These are phyloP conservation scores for Hypoxylon fragiforme DNA, from an alignment of 495 filamentous ascomycete genomes.

Conservation along the genomic window DNA sequence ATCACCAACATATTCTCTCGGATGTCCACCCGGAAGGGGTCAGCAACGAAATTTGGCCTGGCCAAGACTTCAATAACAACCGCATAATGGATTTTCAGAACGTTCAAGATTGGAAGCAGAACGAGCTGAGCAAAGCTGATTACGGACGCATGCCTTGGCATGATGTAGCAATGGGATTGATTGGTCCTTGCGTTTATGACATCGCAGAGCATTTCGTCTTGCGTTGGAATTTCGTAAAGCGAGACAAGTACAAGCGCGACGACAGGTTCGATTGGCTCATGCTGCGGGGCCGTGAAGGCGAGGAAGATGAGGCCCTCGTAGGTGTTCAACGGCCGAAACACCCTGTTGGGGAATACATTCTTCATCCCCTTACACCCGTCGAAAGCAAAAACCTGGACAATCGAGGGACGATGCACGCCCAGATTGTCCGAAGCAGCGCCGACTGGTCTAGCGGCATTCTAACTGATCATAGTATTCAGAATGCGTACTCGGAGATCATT, in stretches of 20 bases:
- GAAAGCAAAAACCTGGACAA: slow-evolving; percentile 50
- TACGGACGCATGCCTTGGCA: slow-evolving; percentile 98
- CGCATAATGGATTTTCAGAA: slow-evolving; percentile 94
- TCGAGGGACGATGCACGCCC: slow-evolving; percentile 74
- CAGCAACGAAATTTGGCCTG: slow-evolving; percentile 86
- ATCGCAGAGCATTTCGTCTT: slow-evolving; percentile 96
- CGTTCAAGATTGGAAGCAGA: slow-evolving; percentile 88
- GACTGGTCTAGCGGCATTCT: slow-evolving; percentile 97
- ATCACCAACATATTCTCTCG: slow-evolving; percentile 78
- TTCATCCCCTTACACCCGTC: slow-evolving; percentile 74
- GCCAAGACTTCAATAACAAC: slow-evolving; percentile 95
- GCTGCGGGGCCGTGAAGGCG: slow-evolving; percentile 75
- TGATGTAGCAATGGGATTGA: slow-evolving; percentile 86
- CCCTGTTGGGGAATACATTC: slow-evolving; percentile 82
- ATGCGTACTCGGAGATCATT: slow-evolving; percentile 86
- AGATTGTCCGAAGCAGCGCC: slow-evolving; percentile 81
- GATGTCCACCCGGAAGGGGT: slow-evolving; percentile 86
- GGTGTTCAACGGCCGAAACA: slow-evolving; percentile 84
- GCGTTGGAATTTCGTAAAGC: slow-evolving; percentile 95
- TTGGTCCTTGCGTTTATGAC: slow-evolving; percentile 88
- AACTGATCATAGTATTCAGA: slow-evolving; percentile 87
- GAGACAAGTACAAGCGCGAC: slow-evolving; percentile 95
- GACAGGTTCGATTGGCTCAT: slow-evolving; percentile 78
- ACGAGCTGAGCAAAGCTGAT: slow-evolving; percentile 89
- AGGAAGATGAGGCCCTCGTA: slow-evolving; percentile 80